Evolutionary conservation across 441 rosid species (phyloP).

Genomic region (Flueggea neowawraea): DNA sequence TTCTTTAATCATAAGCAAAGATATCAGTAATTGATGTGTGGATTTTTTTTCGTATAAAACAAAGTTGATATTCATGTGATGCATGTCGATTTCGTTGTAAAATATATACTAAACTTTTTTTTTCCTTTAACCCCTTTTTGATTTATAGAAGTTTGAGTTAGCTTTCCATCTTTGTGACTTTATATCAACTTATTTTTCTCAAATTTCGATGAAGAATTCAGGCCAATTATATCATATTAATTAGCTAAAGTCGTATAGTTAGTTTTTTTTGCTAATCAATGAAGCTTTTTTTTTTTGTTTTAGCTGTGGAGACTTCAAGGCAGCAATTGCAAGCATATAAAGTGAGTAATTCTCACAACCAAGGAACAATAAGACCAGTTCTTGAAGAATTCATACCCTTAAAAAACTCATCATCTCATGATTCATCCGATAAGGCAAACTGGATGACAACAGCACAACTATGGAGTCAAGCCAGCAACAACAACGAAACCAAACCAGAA

Average conservation of each 20-base stretch:
- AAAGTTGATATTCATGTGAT: constrained; percentile 26
- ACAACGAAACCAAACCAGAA: constrained; percentile 34
- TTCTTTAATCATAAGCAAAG: too few relatives aligned
- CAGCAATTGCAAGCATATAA: constrained; percentile 68
- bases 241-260: too few relatives aligned
- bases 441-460: constrained; percentile 98
- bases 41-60: constrained; percentile 6
- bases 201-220: too few relatives aligned
- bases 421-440: constrained; percentile 51
- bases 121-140: constrained; percentile 23
- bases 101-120: constrained; percentile 11
- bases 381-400: constrained; percentile 98
- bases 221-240: too few relatives aligned
- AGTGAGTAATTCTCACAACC: constrained; percentile 30
- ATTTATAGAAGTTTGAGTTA: constrained; percentile 56
- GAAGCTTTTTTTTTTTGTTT: constrained; percentile 4
- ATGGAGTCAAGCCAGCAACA: constrained; percentile 66
- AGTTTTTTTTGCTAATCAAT: too few relatives aligned
- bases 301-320: constrained; percentile 89
- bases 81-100: neutral
- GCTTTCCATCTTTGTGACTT: constrained; percentile 33
- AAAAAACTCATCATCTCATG: constrained; percentile 39
- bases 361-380: constrained; percentile 52
- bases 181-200: constrained; percentile 14
- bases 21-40: too few relatives aligned